A percentile compares a stretch with the other conserved stretches of the same genome.
Conservation (phyloP, 176 grass and related monocot genomes). For the Musa troglodytarum region DNA sequence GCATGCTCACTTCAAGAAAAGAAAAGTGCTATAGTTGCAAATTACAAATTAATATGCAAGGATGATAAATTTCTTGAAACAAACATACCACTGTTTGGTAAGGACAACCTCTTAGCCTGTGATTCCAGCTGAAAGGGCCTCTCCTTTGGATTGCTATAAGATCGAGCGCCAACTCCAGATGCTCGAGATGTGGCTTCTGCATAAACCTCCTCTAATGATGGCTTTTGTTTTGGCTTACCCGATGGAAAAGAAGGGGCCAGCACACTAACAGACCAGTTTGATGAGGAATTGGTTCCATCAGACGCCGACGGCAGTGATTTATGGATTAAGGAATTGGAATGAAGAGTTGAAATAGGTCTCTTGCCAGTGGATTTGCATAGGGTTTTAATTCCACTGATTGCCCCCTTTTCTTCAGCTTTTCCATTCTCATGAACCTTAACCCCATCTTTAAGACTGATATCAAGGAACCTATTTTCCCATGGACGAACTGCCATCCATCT, state of each 20-base stretch:
- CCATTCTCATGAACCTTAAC: slow-evolving; percentile 24
- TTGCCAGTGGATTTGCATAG: slow-evolving; percentile 31
- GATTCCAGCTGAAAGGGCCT: slow-evolving; percentile 32
- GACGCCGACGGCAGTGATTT: slow-evolving; percentile 33
- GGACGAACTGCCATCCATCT: slow-evolving; percentile 93
- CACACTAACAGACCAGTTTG: slow-evolving; percentile 19
- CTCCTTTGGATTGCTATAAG: slow-evolving; percentile 71
- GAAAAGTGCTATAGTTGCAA: not conserved
- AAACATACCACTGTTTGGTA: slow-evolving; percentile 46
- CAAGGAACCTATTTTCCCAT: slow-evolving; percentile 93
- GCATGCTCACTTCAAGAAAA: not conserved
- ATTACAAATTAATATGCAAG: slow-evolving; percentile 5
- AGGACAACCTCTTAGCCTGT: slow-evolving; percentile 52
- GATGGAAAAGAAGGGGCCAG: slow-evolving; percentile 11
- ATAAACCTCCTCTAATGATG: slow-evolving; percentile 34
- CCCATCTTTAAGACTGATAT: slow-evolving; percentile 44
- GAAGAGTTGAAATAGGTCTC: slow-evolving; percentile 38
- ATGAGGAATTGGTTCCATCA: slow-evolving; percentile 43
- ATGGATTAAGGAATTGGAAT: slow-evolving; percentile 31
- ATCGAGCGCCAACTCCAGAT: slow-evolving; percentile 33
- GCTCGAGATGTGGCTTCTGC: slow-evolving; percentile 41
- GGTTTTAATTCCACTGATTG: slow-evolving; percentile 35
- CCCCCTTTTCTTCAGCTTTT: slow-evolving; percentile 27
- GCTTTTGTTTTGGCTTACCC: slow-evolving; percentile 55
- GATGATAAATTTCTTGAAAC: not conserved